phyloP scores from a whole-genome alignment of 192 early-diverging fungal species.

The Coemansia umbellata region DNA sequence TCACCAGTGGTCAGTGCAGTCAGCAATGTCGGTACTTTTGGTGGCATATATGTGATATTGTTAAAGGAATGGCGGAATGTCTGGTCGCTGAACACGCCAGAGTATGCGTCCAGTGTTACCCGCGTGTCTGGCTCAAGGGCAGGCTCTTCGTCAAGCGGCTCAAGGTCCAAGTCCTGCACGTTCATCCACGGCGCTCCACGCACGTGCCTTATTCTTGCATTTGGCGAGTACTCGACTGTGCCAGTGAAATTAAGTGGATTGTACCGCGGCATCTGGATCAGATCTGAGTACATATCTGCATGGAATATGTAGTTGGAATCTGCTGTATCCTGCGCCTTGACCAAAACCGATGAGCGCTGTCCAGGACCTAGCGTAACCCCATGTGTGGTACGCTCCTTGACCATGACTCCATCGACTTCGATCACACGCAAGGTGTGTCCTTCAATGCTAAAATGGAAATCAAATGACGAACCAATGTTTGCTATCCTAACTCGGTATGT shows the following conservation, averaged over 20 bases:
- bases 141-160: slow-evolving; percentile 49
- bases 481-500: slow-evolving; percentile 77
- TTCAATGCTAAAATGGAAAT: slow-evolving; percentile 75
- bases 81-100: slow-evolving; percentile 65
- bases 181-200: slow-evolving; percentile 17
- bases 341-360: slow-evolving; percentile 74
- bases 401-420: slow-evolving; percentile 73
- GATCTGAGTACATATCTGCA: slow-evolving; percentile 66
- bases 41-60: slow-evolving; percentile 60
- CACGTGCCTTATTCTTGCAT: slow-evolving; percentile 2
- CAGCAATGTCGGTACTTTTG: slow-evolving; percentile 60
- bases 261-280: slow-evolving; percentile 59
- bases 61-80: slow-evolving; percentile 79
- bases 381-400: slow-evolving; percentile 50
- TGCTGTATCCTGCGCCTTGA: slow-evolving; percentile 56
- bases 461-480: slow-evolving; percentile 67
- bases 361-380: slow-evolving; percentile 61
- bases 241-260: slow-evolving; percentile 58
- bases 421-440: slow-evolving; percentile 72
- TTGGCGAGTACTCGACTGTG: slow-evolving; percentile 52
- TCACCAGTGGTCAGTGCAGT: slow-evolving; percentile 59
- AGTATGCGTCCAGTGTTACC: slow-evolving; percentile 52
- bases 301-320: slow-evolving; percentile 64
- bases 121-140: slow-evolving; percentile 39
- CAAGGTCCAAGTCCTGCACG: slow-evolving; percentile 56